Conservation (phyloP, 192 early-diverging fungal species). For the Rhizoclosmatium sp. region DNA sequence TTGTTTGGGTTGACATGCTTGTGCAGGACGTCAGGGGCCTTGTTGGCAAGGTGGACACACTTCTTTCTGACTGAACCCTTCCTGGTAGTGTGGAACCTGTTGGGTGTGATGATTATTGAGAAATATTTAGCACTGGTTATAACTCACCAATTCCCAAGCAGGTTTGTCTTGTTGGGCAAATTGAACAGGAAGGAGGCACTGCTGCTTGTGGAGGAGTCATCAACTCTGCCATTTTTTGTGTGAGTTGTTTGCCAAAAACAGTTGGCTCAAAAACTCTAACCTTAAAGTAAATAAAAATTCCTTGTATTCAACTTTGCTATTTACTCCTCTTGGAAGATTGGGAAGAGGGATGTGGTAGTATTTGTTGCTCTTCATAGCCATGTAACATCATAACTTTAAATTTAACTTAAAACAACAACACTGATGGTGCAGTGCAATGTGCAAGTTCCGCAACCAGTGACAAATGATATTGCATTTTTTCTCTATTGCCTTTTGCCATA, state of each 20-base stretch:
- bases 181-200: neutral
- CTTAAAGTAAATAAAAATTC: no score
- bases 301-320: no score
- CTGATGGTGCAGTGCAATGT: no score
- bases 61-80: neutral
- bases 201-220: neutral
- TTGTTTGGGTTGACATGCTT: neutral
- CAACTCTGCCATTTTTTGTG: neutral
- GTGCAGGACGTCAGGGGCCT: neutral
- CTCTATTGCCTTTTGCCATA: no score
- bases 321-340: no score
- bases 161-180: neutral
- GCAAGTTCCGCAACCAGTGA: no score
- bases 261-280: neutral
- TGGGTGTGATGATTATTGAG: neutral
- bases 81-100: neutral
- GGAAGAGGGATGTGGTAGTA: no score
- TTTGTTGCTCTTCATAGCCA: no score
- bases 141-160: neutral
- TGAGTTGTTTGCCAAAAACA: neutral
- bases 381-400: no score
- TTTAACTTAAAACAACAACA: no score
- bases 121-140: no score
- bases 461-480: no score
- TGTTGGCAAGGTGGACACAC: neutral